phyloP scores from a whole-genome alignment of 1,284 basidiomycete species.

The Acaromyces ingoldii region DNA sequence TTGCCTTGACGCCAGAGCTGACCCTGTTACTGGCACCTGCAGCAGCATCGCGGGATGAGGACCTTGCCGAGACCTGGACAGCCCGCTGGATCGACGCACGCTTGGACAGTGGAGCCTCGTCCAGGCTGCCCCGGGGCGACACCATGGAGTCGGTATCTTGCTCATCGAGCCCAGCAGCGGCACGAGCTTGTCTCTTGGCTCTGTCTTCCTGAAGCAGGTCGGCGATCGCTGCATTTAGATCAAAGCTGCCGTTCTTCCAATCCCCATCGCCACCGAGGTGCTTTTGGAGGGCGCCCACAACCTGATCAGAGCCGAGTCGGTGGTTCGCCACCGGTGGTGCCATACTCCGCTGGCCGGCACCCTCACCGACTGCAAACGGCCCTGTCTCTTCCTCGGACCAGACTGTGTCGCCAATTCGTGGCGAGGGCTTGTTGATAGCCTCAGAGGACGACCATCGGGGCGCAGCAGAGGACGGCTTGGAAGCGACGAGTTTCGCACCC shows the following conservation, averaged over 20 bases:
- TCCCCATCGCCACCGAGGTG: too few species aligned
- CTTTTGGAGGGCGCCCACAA: too few species aligned
- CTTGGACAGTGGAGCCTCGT: neutral
- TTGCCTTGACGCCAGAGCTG: neutral
- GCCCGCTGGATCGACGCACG: neutral
- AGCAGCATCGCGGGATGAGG: neutral
- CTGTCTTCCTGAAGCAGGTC: slow-evolving; percentile 40
- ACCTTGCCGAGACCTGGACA: neutral
- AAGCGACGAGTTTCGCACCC: too few species aligned
- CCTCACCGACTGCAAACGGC: slow-evolving; percentile 28
- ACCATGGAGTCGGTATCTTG: neutral
- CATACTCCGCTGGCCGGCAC: too few species aligned
- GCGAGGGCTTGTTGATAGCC: slow-evolving; percentile 15
- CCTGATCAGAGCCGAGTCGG: too few species aligned
- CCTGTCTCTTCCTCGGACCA: slow-evolving; percentile 45
- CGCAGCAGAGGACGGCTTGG: too few species aligned
- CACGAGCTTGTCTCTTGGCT: slow-evolving; percentile 18
- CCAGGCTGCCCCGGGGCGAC: neutral
- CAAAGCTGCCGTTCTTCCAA: slow-evolving; percentile 19
- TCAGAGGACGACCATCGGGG: too few species aligned
- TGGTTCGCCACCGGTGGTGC: too few species aligned
- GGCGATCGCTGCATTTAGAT: slow-evolving; percentile 41
- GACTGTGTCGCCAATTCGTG: slow-evolving; percentile 35
- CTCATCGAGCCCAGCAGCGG: slow-evolving; percentile 2
- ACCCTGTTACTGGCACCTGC: neutral